Evolutionary conservation across 2,329 filamentous ascomycete genomes (phyloP).

Genomic region (Fusarium secorum): DNA sequence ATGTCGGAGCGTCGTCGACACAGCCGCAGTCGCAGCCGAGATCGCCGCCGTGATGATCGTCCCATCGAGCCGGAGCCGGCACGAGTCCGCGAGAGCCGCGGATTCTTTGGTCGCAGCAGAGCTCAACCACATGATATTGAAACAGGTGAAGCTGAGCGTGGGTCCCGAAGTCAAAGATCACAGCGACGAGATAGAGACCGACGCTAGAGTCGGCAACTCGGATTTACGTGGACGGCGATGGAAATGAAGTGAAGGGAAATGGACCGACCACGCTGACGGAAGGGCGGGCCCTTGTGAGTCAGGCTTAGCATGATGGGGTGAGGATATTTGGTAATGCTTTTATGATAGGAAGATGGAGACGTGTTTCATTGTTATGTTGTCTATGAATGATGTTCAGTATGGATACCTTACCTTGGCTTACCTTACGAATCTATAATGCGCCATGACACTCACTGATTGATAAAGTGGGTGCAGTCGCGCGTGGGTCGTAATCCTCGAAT

Average conservation of each 20-base stretch:
- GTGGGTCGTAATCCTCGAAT: constrained; percentile 17
- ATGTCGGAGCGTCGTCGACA: constrained; percentile 36
- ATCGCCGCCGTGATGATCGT: constrained; percentile 17
- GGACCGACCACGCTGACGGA: neutral
- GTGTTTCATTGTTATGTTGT: constrained; percentile 26
- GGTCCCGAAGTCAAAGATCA: constrained; percentile 31
- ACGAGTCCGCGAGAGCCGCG: constrained; percentile 40
- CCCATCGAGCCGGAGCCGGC: constrained; percentile 42
- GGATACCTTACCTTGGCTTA: neutral
- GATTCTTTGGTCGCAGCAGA: constrained; percentile 43
- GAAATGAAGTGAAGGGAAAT: neutral
- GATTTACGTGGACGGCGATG: constrained; percentile 10
- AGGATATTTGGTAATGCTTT: neutral
- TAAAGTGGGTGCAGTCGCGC: constrained; percentile 12
- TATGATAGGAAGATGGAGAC: constrained; percentile 8
- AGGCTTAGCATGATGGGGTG: constrained; percentile 12
- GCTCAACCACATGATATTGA: constrained; percentile 44
- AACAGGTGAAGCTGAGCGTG: constrained; percentile 35
- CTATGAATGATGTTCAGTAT: constrained; percentile 14
- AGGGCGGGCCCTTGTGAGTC: constrained; percentile 33
- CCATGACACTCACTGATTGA: constrained; percentile 26
- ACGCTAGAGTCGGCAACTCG: constrained; percentile 28
- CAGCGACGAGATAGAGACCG: constrained; percentile 34
- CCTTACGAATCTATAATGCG: neutral
- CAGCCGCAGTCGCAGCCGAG: constrained; percentile 23